phyloP scores from a whole-genome alignment of 495 filamentous ascomycete species.

The Collariella sp. region DNA sequence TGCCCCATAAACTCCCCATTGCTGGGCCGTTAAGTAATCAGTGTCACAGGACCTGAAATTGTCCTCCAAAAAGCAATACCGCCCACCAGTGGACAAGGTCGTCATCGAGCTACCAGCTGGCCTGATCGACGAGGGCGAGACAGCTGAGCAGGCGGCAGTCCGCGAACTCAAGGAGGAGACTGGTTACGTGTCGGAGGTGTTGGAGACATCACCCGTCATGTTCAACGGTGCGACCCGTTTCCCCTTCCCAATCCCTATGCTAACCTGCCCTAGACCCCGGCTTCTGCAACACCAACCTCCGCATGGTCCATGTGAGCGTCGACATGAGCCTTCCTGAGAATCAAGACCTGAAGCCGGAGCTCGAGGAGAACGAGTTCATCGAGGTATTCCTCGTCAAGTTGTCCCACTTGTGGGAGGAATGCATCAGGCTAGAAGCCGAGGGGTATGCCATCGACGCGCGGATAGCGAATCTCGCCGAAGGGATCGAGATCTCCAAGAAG shows the following conservation, averaged over 20 bases:
- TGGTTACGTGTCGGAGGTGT: constrained; percentile 67
- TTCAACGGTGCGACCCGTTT: constrained; percentile 56
- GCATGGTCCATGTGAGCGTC: constrained; percentile 72
- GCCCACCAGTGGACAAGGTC: constrained; percentile 71
- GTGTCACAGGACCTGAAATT: constrained; percentile 52
- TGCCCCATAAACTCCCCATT: too few relatives aligned
- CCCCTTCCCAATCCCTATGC: background rate
- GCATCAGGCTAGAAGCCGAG: constrained; percentile 57
- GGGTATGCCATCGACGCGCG: constrained; percentile 82
- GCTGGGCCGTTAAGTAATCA: too few relatives aligned
- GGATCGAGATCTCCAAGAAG: constrained; percentile 66
- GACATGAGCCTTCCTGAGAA: constrained; percentile 66
- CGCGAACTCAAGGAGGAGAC: constrained; percentile 94
- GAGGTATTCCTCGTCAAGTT: constrained; percentile 71
- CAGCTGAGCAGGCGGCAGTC: constrained; percentile 66
- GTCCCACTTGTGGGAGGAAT: constrained; percentile 55
- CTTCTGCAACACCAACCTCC: constrained; percentile 83
- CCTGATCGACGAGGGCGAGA: constrained; percentile 74
- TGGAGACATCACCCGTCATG: constrained; percentile 67
- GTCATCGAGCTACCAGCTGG: constrained; percentile 82
- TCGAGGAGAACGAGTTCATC: constrained; percentile 88
- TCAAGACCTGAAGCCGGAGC: constrained; percentile 55
- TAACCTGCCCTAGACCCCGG: constrained; percentile 44
- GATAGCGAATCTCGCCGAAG: constrained; percentile 76
- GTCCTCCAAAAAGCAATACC: constrained; percentile 82